These are phyloP conservation scores for Torrubiellomyces zombiae DNA, from an alignment of 2,329 filamentous ascomycete genomes.

Conservation along the genomic window DNA sequence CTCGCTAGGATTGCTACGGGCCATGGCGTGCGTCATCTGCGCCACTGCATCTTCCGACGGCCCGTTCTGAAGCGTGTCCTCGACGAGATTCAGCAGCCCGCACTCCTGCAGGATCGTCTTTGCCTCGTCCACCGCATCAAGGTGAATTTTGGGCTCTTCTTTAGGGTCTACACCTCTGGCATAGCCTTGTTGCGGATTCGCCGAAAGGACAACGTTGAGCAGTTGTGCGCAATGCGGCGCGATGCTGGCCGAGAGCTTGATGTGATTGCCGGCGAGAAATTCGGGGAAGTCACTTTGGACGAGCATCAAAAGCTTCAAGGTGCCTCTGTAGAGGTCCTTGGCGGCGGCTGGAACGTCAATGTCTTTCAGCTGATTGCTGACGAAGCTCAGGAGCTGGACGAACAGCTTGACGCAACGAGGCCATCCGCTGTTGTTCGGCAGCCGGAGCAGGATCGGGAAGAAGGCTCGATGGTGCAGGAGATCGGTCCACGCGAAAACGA, in stretches of 20 bases:
- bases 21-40: conserved; percentile 59
- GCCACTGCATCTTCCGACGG: conserved; percentile 58
- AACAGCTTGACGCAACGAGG: conserved; percentile 56
- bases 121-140: conserved; percentile 48
- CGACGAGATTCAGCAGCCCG: conserved; percentile 42
- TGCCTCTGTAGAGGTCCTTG: conserved; percentile 72
- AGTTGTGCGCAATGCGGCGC: conserved; percentile 75
- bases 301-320: conserved; percentile 66
- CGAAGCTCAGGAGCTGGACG: conserved; percentile 52
- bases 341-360: conserved; percentile 50
- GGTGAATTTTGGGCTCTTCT: conserved; percentile 55
- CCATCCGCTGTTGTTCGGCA: conserved; percentile 59
- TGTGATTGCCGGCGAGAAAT: conserved; percentile 77
- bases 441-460: conserved; percentile 57
- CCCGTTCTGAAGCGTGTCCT: conserved; percentile 42
- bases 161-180: conserved; percentile 52
- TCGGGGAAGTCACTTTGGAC: conserved; percentile 91
- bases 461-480: conserved; percentile 76
- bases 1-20: conserved; percentile 37
- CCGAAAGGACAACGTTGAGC: conserved; percentile 73
- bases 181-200: conserved; percentile 52
- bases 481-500: conserved; percentile 70
- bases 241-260: conserved; percentile 64
- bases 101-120: conserved; percentile 33
- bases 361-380: conserved; percentile 66